These are phyloP conservation scores for Pseudoscleropodium purum DNA, from an alignment of 225 moss, liverwort and hornwort genomes.

Conservation along the genomic window DNA sequence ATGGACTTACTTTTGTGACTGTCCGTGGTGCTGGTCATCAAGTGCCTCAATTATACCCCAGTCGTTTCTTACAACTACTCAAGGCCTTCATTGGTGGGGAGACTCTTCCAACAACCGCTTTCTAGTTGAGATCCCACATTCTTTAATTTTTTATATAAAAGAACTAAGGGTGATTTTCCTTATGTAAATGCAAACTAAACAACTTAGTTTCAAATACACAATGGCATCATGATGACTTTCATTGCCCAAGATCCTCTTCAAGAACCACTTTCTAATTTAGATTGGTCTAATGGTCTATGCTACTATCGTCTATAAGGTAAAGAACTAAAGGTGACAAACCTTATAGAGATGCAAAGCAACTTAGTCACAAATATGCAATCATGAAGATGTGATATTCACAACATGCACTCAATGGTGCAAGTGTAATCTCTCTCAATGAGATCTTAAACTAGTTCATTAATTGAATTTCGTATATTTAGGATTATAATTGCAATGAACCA, in stretches of 20 bases:
- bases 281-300: too few relatives aligned
- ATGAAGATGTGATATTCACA: neutral
- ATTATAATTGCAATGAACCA: neutral
- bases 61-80: conserved; percentile 34
- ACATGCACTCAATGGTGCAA: neutral
- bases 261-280: neutral
- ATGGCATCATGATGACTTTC: neutral
- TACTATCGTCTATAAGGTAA: too few relatives aligned
- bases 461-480: too few relatives aligned
- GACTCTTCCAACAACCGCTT: neutral
- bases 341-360: neutral
- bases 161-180: neutral
- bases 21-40: conserved; percentile 61
- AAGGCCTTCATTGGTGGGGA: conserved; percentile 5
- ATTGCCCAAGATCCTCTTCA: neutral
- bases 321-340: neutral
- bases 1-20: conserved; percentile 43
- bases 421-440: neutral
- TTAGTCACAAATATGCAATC: neutral
- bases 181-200: too few relatives aligned
- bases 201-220: neutral
- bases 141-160: neutral
- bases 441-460: neutral
- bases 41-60: conserved; percentile 40
- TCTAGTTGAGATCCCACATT: neutral